Base-by-base conservation (phyloP, 495 filamentous ascomycete species). In the Halenospora varia region DNA sequence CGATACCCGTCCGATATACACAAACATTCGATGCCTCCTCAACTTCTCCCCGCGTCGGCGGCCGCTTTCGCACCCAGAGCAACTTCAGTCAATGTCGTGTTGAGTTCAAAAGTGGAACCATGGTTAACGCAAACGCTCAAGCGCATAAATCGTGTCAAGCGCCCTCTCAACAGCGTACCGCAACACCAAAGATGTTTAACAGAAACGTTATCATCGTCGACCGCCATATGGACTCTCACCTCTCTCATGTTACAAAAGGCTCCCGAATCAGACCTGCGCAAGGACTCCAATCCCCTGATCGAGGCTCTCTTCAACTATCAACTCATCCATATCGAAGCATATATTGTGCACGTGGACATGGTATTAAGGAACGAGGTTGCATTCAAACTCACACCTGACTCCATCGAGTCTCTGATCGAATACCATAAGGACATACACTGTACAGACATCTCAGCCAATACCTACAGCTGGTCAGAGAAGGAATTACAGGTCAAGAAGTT, bases 291-390 rank as follows among this genome's bases (percentile, higher is more conserved):
- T 70, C 89, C 92, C 45, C 77, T 97, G 56, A 79, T 96, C 62
- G 94, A 97, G 74, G 90, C 89, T 55, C 73, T 97, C 56, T 89
- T 89, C 81, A 96, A 96, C 78, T 93, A 90, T 71, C 89, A 96
- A 79, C 84, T 96, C 75, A 80, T 96, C 72, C 89, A 96, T 70
- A 80, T 97, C 60, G 92, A 97, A 74, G 95, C 94, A 48, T 99
- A 99, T 73, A 90, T 97, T 62, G 94, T 99, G 57, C 95, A 97
- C 73, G 91, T 99, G 72, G 94, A 99, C 76, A 94, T 99, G 89
- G 94, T 99, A 47, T 86, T 94, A 55, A 86, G 92, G 71, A 96
- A 96, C 68, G 94, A 99, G 73, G 92, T 99, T 57, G 95, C 93
- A 55, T 97, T 91, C 83, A 99, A 99, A 78, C 81, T 99, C 64